A percentile compares a stretch with the other conserved stretches of the same genome.
phyloP scores from a whole-genome alignment of 2,329 filamentous ascomycete species.

The Fusarium equiseti region DNA sequence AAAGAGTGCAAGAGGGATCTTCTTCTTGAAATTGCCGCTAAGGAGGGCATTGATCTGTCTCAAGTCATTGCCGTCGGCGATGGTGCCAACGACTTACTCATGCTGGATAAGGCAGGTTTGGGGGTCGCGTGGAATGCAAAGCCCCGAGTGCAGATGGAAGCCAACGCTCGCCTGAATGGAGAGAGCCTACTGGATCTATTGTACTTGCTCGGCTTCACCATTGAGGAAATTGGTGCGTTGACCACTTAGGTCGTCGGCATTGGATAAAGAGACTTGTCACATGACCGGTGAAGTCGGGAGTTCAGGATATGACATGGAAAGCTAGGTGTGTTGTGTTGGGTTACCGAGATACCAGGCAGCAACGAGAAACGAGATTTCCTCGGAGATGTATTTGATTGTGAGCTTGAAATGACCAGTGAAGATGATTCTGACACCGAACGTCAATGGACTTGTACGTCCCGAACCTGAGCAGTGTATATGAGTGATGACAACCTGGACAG shows the following conservation, averaged over 20 bases:
- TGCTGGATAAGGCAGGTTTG: slow-evolving; percentile 80
- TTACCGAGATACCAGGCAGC: slow-evolving; percentile 41
- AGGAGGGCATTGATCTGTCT: slow-evolving; percentile 73
- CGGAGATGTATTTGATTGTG: background rate
- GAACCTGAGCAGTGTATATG: background rate
- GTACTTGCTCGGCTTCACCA: slow-evolving; percentile 78
- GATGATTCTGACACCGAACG: background rate
- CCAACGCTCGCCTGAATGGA: slow-evolving; percentile 78
- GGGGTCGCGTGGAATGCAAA: slow-evolving; percentile 90
- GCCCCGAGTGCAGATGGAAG: slow-evolving; percentile 82
- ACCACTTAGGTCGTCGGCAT: slow-evolving; percentile 31
- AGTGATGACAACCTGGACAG: background rate
- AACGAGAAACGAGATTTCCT: slow-evolving; percentile 22
- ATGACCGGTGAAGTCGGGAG: slow-evolving; percentile 19
- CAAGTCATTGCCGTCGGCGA: slow-evolving; percentile 83
- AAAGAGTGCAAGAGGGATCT: slow-evolving; percentile 80
- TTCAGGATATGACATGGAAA: slow-evolving; percentile 31
- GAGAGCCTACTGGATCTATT: slow-evolving; percentile 77
- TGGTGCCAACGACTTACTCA: slow-evolving; percentile 84
- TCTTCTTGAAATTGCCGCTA: slow-evolving; percentile 75
- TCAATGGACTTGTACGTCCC: background rate
- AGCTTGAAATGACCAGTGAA: background rate
- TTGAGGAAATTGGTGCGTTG: slow-evolving; percentile 64
- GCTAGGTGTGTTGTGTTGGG: slow-evolving; percentile 39
- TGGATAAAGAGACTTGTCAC: slow-evolving; percentile 19